Evolutionary conservation across 2,329 filamentous ascomycete genomes (phyloP).

Genomic region (Tolypocladium capitatum): DNA sequence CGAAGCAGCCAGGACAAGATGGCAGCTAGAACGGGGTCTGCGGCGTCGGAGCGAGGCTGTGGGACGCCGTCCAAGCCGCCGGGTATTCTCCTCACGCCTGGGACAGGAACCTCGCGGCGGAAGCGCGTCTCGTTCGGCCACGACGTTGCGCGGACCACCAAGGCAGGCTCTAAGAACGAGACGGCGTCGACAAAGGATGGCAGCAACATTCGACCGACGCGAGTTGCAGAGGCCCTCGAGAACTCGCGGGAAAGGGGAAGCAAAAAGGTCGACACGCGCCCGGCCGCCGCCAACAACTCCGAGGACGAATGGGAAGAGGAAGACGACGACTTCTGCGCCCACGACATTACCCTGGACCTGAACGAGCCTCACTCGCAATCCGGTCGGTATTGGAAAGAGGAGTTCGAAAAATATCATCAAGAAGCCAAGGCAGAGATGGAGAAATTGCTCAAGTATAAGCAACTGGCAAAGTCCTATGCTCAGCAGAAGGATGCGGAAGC

Average conservation of each 20-base stretch:
- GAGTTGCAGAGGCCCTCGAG: conserved; percentile 32
- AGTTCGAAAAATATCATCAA: conserved; percentile 61
- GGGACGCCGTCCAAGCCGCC: conserved; percentile 36
- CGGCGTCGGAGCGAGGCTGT: conserved; percentile 13
- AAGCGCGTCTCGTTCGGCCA: conserved; percentile 54
- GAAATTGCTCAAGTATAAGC: conserved; percentile 67
- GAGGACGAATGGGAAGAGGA: conserved; percentile 44
- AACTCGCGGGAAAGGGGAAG: conserved; percentile 20
- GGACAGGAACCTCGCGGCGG: conserved; percentile 43
- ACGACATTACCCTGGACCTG: conserved; percentile 56
- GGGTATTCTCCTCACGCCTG: conserved; percentile 51
- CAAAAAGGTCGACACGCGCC: background rate
- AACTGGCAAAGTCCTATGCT: conserved; percentile 65
- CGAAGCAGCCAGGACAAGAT: conserved; percentile 12
- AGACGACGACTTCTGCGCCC: conserved; percentile 31
- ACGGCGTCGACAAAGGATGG: conserved; percentile 14
- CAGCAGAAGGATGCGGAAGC: conserved; percentile 65
- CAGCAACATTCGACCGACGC: conserved; percentile 14
- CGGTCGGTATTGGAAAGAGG: conserved; percentile 67
- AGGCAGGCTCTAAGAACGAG: conserved; percentile 14
- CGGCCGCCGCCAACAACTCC: conserved; percentile 8
- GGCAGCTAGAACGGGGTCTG: conserved; percentile 6
- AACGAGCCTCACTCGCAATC: conserved; percentile 64
- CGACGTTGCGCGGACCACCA: conserved; percentile 35
- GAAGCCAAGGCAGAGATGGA: conserved; percentile 63